Base-by-base conservation (phyloP, 2,329 filamentous ascomycete species). In the Alternaria dauci region DNA sequence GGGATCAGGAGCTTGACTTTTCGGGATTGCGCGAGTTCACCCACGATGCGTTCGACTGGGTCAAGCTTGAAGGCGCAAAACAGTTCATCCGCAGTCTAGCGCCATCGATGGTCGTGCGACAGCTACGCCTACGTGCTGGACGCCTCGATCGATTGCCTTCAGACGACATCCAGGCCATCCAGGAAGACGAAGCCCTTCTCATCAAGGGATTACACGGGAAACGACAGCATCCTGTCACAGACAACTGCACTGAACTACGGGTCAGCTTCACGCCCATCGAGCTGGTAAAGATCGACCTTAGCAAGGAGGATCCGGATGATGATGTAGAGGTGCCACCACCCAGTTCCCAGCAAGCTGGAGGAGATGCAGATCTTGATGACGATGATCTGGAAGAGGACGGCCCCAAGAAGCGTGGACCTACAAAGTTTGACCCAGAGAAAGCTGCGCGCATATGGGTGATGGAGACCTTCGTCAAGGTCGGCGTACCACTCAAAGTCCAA, bases 11-110 rank as follows among this genome's bases (percentile, higher is more conserved):
- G 0, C 82, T 95, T 18, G 87, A 96, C 67, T 82, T 91, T 12
- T 71, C 81, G 4, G 88, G 86, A 0, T 79, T 99, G 36, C 86
- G 94, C 36, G 84, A 85, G 14, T 97, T 97, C 74, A 86, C 89
- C 0, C 85, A 86, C 1, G 89, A 96, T 64, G 90, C 89, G 0
- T 96, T 99, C 67, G 93, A 94, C 60, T 99, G 95, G 95, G 87
- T 86, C 5, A 90, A 89, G 69, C 86, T 89, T 28, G 85, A 85
- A 52, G 94, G 94, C 0, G 93, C 94, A 16, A 87, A 91, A 71
- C 96, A 97, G 72, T 91, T 97, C 62, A 89, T 97, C 28, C 87
- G 90, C 14, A 90, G 91, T 28, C 81, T 98, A 11, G 91, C 93
- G 0, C 91, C 93, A 11, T 88, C 90, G 8, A 80, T 98, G 1